These are phyloP conservation scores for Magnusiomyces sp. DNA, from an alignment of 1,139 yeast species.

Conservation along the genomic window DNA sequence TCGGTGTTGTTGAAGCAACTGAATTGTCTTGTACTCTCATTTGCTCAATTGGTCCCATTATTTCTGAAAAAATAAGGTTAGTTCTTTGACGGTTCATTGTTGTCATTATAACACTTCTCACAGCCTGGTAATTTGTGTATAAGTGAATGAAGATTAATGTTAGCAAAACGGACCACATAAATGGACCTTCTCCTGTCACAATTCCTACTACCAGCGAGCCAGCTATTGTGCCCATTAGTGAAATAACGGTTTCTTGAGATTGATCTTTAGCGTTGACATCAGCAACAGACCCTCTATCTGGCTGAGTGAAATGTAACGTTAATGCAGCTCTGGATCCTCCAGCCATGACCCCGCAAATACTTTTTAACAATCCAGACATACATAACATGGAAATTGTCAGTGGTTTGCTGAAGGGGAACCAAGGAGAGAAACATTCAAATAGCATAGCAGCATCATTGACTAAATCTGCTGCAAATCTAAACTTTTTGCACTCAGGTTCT, in stretches of 20 bases:
- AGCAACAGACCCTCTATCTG: constrained; percentile 29
- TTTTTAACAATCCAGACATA: constrained; percentile 30
- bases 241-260: constrained; percentile 34
- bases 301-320: constrained; percentile 34
- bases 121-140: constrained; percentile 33
- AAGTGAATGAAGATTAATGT: constrained; percentile 27
- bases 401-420: constrained; percentile 24
- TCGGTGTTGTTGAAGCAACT: constrained; percentile 18
- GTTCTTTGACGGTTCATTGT: constrained; percentile 32
- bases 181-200: constrained; percentile 28
- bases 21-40: constrained; percentile 8
- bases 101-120: constrained; percentile 28
- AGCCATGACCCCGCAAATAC: constrained; percentile 35
- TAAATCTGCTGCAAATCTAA: constrained; percentile 32
- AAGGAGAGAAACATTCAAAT: constrained; percentile 32
- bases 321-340: constrained; percentile 35
- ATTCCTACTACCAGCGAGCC: constrained; percentile 30
- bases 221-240: constrained; percentile 33
- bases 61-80: constrained; percentile 28
- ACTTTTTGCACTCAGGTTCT: constrained; percentile 35
- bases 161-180: constrained; percentile 27
- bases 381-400: constrained; percentile 27
- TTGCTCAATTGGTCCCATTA: constrained; percentile 21
- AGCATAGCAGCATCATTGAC: constrained; percentile 33
- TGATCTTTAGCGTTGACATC: constrained; percentile 36